Conservation (phyloP, 495 filamentous ascomycete genomes). For the Extremus antarcticus region DNA sequence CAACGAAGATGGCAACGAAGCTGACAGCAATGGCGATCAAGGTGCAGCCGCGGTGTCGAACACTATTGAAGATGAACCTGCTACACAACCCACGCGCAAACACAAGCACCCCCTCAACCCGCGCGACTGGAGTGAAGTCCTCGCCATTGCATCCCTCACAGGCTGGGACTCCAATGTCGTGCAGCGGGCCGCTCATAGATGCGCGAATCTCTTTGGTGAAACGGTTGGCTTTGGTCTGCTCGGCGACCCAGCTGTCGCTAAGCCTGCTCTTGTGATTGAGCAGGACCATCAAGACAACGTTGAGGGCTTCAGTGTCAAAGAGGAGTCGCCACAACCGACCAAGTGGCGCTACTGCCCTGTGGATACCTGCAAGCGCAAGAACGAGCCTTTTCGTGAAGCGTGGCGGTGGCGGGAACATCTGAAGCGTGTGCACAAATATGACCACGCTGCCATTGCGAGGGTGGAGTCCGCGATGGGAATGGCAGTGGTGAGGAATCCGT, state of each 20-base stretch:
- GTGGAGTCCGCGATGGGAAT: too few species aligned
- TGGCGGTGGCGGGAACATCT: conserved; percentile 18
- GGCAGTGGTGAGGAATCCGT: too few species aligned
- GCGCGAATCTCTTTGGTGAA: conserved; percentile 42
- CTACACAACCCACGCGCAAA: not conserved
- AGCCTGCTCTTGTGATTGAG: not conserved
- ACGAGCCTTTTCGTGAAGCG: not conserved
- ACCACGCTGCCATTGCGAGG: too few species aligned
- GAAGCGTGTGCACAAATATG: conserved; percentile 10
- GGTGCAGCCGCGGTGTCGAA: not conserved
- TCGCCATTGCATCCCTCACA: conserved; percentile 60
- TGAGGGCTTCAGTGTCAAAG: not conserved
- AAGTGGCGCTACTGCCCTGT: conserved; percentile 6
- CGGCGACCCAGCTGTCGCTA: not conserved
- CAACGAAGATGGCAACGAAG: not conserved
- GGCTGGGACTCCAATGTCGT: conserved; percentile 54
- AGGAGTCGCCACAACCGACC: not conserved
- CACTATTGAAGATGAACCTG: not conserved
- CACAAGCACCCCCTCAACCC: conserved; percentile 29
- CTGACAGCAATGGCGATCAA: not conserved
- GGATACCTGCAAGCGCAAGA: not conserved
- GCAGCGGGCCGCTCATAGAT: conserved; percentile 54
- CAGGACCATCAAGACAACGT: not conserved
- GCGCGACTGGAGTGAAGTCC: conserved; percentile 71
- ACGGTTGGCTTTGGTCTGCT: conserved; percentile 1